These are phyloP conservation scores for Bretschneidera sinensis DNA, from an alignment of 345 rosid genomes.

Conservation along the genomic window DNA sequence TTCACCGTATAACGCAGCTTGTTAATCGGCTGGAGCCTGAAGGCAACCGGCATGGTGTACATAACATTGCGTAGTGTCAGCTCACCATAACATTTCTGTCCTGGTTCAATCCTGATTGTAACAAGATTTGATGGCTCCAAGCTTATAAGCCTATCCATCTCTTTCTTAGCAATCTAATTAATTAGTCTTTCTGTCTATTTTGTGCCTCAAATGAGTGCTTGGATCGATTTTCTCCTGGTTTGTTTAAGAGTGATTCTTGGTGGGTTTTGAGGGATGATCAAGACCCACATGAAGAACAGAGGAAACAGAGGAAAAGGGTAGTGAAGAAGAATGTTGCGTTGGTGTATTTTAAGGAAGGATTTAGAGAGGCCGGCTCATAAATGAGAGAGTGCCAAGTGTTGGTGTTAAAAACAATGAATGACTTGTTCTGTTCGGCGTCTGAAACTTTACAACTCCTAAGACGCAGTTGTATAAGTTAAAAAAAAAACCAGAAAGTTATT, in stretches of 20 bases:
- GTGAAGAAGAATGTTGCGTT: neutral
- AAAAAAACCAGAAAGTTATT: conserved; percentile 1
- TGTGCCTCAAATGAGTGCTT: no score
- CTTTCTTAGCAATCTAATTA: no score
- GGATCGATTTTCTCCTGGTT: no score
- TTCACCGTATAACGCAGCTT: conserved; percentile 36
- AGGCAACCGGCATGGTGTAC: conserved; percentile 71
- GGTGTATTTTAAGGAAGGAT: conserved; percentile 15
- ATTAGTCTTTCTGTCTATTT: no score
- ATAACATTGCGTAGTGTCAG: conserved; percentile 61
- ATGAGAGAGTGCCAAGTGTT: conserved; percentile 34
- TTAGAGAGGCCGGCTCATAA: conserved; percentile 35
- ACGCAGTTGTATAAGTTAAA: neutral
- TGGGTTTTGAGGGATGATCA: neutral
- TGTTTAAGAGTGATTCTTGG: no score
- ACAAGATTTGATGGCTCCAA: conserved; percentile 54
- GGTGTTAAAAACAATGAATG: conserved; percentile 39
- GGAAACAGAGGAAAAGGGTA: neutral
- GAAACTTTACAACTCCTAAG: no score
- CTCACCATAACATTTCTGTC: conserved; percentile 47
- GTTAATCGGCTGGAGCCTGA: conserved; percentile 45
- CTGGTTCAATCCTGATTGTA: conserved; percentile 42
- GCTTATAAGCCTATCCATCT: conserved; percentile 57
- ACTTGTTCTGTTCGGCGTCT: conserved; percentile 46
- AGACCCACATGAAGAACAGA: neutral